Percentiles rank a stretch among this genome's conserved stretches.
These are phyloP conservation scores for Yamadazyma aaseri DNA, from an alignment of 1,139 yeast species.

Conservation along the genomic window DNA sequence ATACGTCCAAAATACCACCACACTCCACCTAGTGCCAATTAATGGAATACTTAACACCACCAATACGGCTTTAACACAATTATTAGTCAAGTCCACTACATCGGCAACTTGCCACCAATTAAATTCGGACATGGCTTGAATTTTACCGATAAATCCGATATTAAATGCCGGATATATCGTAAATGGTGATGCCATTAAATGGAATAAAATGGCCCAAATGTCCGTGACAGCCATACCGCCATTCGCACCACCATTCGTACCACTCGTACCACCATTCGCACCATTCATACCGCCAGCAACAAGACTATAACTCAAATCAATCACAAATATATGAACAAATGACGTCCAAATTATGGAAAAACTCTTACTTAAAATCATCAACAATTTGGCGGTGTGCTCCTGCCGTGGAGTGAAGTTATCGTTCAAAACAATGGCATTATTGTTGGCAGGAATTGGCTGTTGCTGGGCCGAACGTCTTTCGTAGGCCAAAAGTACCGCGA, in stretches of 20 bases:
- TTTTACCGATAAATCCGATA: neutral
- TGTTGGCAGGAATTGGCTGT: neutral
- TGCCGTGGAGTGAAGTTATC: neutral
- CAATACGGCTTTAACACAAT: neutral
- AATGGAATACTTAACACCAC: neutral
- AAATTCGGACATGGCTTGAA: neutral
- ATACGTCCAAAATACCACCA: constrained; percentile 1
- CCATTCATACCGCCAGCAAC: neutral
- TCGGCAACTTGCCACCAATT: neutral
- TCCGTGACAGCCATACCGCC: neutral
- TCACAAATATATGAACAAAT: constrained; percentile 27
- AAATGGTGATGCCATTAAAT: constrained; percentile 1
- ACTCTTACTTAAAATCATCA: constrained; percentile 2
- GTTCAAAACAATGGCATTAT: constrained; percentile 1
- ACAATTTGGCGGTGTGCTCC: neutral
- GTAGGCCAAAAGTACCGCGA: constrained; percentile 16
- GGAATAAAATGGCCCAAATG: constrained; percentile 9
- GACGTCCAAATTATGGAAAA: constrained; percentile 9
- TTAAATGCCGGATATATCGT: constrained; percentile 1
- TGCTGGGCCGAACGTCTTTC: constrained; percentile 1
- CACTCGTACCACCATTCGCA: too few relatives aligned
- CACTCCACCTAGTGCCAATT: neutral
- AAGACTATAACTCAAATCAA: constrained; percentile 24
- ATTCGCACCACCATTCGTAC: too few relatives aligned
- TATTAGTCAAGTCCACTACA: neutral